Percentiles rank a stretch among this genome's conserved stretches.
Evolutionary conservation across 768 basidiomycete species (phyloP).

Genomic region (Infundibulicybe gibba): DNA sequence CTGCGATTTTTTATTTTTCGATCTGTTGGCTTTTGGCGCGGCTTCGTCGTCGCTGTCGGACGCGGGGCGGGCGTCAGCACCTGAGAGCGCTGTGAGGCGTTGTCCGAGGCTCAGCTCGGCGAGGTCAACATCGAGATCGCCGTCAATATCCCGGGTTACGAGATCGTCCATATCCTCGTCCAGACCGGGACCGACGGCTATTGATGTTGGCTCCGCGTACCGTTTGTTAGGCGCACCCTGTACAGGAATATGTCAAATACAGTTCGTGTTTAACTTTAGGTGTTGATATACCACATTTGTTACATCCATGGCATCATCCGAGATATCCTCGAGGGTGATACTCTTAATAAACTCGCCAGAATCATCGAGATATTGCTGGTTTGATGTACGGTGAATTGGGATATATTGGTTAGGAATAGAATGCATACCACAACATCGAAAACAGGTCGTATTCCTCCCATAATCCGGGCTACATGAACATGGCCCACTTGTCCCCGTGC

Average conservation of each 20-base stretch:
- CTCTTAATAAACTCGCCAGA: constrained; percentile 50
- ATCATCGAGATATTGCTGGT: constrained; percentile 52
- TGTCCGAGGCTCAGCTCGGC: constrained; percentile 93
- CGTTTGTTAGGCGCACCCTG: constrained; percentile 55
- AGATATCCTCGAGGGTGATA: constrained; percentile 40
- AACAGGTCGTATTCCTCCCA: constrained; percentile 53
- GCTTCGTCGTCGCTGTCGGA: constrained; percentile 47
- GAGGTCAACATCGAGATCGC: constrained; percentile 75
- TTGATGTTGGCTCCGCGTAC: constrained; percentile 58
- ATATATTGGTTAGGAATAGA: neutral
- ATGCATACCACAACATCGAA: constrained; percentile 52
- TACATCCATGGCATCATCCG: neutral
- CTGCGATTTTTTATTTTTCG: constrained; percentile 26
- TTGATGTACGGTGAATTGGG: constrained; percentile 4
- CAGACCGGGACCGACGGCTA: constrained; percentile 69
- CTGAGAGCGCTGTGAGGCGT: constrained; percentile 72
- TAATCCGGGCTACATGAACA: constrained; percentile 50
- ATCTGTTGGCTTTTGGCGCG: constrained; percentile 21
- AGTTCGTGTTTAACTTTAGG: no score
- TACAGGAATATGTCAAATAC: neutral
- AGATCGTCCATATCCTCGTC: constrained; percentile 53
- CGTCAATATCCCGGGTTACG: constrained; percentile 50
- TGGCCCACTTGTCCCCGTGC: constrained; percentile 33
- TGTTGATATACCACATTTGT: no score
- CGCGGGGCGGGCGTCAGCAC: constrained; percentile 35